These are phyloP conservation scores for Tausonia pullulans DNA, from an alignment of 1,284 basidiomycete genomes.

Conservation along the genomic window DNA sequence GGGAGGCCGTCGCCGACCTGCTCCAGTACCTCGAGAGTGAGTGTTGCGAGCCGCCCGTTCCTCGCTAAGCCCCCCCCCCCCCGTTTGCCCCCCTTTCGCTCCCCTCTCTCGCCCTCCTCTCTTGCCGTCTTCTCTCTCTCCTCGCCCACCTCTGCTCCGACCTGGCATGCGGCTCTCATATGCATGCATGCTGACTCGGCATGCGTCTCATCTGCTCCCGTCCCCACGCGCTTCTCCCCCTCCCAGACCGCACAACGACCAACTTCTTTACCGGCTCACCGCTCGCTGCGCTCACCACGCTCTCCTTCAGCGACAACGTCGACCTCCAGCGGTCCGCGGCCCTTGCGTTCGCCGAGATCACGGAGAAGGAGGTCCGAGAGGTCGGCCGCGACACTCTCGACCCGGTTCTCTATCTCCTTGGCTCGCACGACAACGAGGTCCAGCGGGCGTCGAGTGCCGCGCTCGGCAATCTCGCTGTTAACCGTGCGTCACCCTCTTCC, in stretches of 20 bases:
- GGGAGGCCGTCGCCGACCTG: conserved; percentile 95
- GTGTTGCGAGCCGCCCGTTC: conserved; percentile 26
- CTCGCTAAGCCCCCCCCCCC: background rate
- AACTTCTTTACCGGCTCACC: conserved; percentile 93
- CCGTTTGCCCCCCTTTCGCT: conserved; percentile 5
- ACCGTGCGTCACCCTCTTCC: conserved; percentile 52
- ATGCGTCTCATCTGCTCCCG: conserved; percentile 4
- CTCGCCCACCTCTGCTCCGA: background rate
- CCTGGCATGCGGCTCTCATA: background rate
- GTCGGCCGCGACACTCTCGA: conserved; percentile 96
- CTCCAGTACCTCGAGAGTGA: conserved; percentile 95
- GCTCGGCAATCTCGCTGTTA: conserved; percentile 96
- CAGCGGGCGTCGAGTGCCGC: conserved; percentile 97
- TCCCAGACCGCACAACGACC: conserved; percentile 81
- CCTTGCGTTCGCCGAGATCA: conserved; percentile 97
- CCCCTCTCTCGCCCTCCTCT: background rate
- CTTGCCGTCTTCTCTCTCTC: background rate
- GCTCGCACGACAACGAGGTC: conserved; percentile 97
- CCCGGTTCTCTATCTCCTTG: conserved; percentile 93
- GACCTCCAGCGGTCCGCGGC: conserved; percentile 97
- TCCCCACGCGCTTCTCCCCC: conserved; percentile 5
- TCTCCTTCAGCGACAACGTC: conserved; percentile 98
- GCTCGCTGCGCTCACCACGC: conserved; percentile 83
- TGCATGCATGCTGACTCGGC: background rate
- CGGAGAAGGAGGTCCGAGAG: conserved; percentile 96